These are phyloP conservation scores for Uronychia binucleata DNA, from an alignment of 73 alveolate species.

Conservation along the genomic window DNA sequence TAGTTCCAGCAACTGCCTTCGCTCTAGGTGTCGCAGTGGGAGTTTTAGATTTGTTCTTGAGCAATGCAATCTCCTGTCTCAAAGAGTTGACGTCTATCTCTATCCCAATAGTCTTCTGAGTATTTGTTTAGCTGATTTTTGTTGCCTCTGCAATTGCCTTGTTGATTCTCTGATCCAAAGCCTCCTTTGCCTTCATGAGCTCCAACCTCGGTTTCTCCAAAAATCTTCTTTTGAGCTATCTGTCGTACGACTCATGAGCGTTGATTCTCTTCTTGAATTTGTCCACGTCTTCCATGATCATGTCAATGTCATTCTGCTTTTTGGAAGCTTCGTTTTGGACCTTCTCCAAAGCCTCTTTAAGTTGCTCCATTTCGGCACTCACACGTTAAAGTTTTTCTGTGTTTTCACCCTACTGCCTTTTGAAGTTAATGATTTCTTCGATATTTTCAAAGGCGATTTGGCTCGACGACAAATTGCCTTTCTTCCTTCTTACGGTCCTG, in stretches of 20 bases:
- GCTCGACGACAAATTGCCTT: background rate
- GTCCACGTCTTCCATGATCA: background rate
- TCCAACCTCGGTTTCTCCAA: background rate
- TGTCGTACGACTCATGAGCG: background rate
- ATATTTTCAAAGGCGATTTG: background rate
- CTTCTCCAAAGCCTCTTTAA: background rate
- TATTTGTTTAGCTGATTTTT: background rate
- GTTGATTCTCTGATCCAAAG: background rate
- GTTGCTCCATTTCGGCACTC: background rate
- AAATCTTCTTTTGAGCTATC: background rate
- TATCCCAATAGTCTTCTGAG: background rate
- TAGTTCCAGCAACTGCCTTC: no score
- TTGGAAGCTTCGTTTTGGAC: background rate
- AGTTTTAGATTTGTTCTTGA: background rate
- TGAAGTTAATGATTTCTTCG: background rate
- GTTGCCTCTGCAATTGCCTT: background rate
- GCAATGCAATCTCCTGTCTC: background rate
- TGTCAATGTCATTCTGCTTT: background rate
- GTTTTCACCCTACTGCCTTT: background rate
- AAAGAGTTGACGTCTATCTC: background rate
- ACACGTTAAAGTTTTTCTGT: background rate
- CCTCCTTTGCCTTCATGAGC: background rate
- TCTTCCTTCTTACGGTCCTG: background rate
- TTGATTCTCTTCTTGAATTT: background rate
- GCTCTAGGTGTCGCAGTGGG: no score